Percentiles rank a stretch among this genome's conserved stretches.
Evolutionary conservation across 257 asterid species (phyloP).

Genomic region (Nicotiana undulata): DNA sequence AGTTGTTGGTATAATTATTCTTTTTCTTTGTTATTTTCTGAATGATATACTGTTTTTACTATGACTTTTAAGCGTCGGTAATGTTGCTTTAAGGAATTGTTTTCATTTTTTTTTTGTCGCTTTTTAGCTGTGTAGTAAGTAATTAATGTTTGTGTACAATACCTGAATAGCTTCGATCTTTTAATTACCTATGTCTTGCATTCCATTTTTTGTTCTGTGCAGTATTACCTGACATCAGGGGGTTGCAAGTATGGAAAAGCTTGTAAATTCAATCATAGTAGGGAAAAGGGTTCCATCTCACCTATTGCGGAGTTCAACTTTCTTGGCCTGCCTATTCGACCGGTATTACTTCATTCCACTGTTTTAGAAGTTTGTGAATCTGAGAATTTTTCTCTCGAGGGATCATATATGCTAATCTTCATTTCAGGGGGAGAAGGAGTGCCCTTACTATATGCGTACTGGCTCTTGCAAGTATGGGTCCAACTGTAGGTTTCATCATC

Average conservation of each 20-base stretch:
- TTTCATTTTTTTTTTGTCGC: background rate
- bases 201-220: slow-evolving; percentile 9
- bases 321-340: slow-evolving; percentile 40
- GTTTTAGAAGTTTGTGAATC: background rate
- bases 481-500: slow-evolving; percentile 88
- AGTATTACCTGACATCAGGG: slow-evolving; percentile 37
- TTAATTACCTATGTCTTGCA: slow-evolving; percentile 2
- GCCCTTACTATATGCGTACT: slow-evolving; percentile 92
- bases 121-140: background rate
- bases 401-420: background rate
- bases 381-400: slow-evolving; percentile 9
- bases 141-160: background rate
- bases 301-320: slow-evolving; percentile 35
- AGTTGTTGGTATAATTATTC: background rate
- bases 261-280: slow-evolving; percentile 31
- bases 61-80: background rate
- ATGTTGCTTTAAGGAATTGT: background rate
- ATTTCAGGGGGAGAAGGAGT: slow-evolving; percentile 71
- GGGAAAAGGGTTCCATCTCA: slow-evolving; percentile 21
- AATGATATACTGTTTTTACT: background rate
- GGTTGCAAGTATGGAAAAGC: slow-evolving; percentile 43
- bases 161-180: background rate
- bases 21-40: background rate
- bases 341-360: slow-evolving; percentile 15
- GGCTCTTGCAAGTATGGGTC: slow-evolving; percentile 89